A percentile compares a stretch with the other conserved stretches of the same genome.
These are phyloP conservation scores for Dioscorea cayenensis DNA, from an alignment of 116 monocot genomes.

Conservation along the genomic window DNA sequence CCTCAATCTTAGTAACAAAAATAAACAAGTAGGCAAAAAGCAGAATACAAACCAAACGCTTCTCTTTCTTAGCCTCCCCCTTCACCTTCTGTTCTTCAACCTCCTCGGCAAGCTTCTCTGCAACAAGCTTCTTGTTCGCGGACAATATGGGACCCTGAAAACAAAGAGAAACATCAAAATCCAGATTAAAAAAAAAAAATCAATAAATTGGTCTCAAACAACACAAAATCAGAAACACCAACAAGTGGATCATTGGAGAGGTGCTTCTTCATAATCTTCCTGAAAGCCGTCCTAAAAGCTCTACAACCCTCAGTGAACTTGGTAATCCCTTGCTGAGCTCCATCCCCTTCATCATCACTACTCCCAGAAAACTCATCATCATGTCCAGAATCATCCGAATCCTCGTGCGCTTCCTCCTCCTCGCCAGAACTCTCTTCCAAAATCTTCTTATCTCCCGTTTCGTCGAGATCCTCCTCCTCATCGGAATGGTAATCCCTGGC, in stretches of 20 bases:
- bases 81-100: slow-evolving; percentile 50
- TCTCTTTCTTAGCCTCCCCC: slow-evolving; percentile 58
- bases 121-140: slow-evolving; percentile 76
- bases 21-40: neutral
- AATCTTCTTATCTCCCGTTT: slow-evolving; percentile 10
- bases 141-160: slow-evolving; percentile 76
- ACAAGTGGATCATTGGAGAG: slow-evolving; percentile 53
- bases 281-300: slow-evolving; percentile 67
- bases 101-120: slow-evolving; percentile 79
- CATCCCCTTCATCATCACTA: slow-evolving; percentile 18
- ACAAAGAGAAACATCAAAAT: neutral
- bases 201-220: neutral
- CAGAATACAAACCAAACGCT: slow-evolving; percentile 44
- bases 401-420: slow-evolving; percentile 15
- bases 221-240: slow-evolving; percentile 7
- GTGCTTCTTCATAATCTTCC: slow-evolving; percentile 85
- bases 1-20: neutral
- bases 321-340: slow-evolving; percentile 28
- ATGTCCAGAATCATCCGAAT: slow-evolving; percentile 5
- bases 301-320: slow-evolving; percentile 68
- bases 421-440: neutral
- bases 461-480: slow-evolving; percentile 23
- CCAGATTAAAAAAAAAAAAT: neutral
- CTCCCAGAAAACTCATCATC: slow-evolving; percentile 12
- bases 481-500: slow-evolving; percentile 37